Evolutionary conservation across 225 moss, liverwort and hornwort genomes (phyloP).

Genomic region (Physcomitrium patens): DNA sequence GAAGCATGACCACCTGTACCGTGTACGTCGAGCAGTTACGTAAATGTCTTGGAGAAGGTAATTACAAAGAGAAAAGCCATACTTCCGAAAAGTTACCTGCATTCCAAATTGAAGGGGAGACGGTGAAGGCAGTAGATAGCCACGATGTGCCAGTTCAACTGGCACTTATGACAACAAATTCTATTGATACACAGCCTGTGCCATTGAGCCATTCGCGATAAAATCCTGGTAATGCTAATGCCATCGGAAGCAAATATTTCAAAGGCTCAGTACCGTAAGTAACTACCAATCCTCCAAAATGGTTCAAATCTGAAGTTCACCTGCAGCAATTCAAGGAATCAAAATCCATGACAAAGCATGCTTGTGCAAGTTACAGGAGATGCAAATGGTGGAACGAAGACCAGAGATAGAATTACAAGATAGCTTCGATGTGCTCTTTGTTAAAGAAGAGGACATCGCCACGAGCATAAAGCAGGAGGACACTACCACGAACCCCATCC

Average conservation of each 20-base stretch:
- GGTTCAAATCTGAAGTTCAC: neutral
- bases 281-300: neutral
- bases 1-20: neutral
- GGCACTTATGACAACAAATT: slow-evolving; percentile 39
- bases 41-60: slow-evolving; percentile 45
- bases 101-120: slow-evolving; percentile 23
- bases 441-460: slow-evolving; percentile 47
- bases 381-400: slow-evolving; percentile 46
- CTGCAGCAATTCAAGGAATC: neutral
- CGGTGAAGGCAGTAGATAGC: slow-evolving; percentile 34
- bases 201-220: slow-evolving; percentile 31
- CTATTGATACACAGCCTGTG: slow-evolving; percentile 43
- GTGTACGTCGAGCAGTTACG: slow-evolving; percentile 34
- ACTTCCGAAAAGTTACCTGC: slow-evolving; percentile 31
- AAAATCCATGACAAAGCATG: neutral
- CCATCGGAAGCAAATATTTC: slow-evolving; percentile 35
- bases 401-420: slow-evolving; percentile 35
- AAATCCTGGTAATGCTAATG: slow-evolving; percentile 28
- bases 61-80: slow-evolving; percentile 33
- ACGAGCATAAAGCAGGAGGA: slow-evolving; percentile 44
- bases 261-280: slow-evolving; percentile 43
- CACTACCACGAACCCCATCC: slow-evolving; percentile 36
- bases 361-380: slow-evolving; percentile 25
- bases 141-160: slow-evolving; percentile 31
- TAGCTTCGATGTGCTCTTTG: slow-evolving; percentile 34